Evolutionary conservation across 148 eudicot genomes (phyloP).

Genomic region (Tetragonia tetragonoides): DNA sequence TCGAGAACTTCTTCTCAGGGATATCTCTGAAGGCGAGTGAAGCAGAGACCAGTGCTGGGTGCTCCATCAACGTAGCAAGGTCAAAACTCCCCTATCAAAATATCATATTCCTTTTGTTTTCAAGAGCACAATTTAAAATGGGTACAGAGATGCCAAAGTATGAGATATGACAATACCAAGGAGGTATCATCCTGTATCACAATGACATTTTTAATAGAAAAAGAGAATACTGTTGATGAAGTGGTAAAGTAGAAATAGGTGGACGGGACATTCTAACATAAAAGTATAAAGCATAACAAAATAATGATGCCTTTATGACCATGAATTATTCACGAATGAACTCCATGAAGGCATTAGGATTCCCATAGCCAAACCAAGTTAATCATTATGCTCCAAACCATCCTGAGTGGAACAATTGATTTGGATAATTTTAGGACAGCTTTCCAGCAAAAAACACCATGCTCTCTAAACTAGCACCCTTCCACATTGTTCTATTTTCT

Average conservation of each 20-base stretch:
- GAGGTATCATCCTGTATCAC: neutral
- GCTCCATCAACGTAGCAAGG: conserved; percentile 62
- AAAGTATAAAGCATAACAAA: neutral
- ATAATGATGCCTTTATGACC: neutral
- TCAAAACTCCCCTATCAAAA: conserved; percentile 44
- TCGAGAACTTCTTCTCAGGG: conserved; percentile 49
- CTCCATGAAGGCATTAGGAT: neutral
- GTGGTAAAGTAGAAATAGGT: neutral
- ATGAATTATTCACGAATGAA: neutral
- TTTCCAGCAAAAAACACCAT: neutral
- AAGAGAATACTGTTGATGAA: neutral
- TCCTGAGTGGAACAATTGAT: neutral
- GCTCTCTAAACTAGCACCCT: too few species aligned
- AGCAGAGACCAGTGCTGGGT: conserved; percentile 64
- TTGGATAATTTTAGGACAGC: neutral
- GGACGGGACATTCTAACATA: neutral
- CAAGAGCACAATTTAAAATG: neutral
- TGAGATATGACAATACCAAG: neutral
- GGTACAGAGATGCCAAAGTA: neutral
- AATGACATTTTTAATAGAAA: neutral
- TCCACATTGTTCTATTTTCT: neutral
- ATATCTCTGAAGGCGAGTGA: conserved; percentile 54
- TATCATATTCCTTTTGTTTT: conserved; percentile 7
- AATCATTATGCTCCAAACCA: neutral
- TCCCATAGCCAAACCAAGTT: neutral